These are phyloP conservation scores for Nymphaea colorata DNA, from an alignment of 164 flowering plant species.

Conservation along the genomic window DNA sequence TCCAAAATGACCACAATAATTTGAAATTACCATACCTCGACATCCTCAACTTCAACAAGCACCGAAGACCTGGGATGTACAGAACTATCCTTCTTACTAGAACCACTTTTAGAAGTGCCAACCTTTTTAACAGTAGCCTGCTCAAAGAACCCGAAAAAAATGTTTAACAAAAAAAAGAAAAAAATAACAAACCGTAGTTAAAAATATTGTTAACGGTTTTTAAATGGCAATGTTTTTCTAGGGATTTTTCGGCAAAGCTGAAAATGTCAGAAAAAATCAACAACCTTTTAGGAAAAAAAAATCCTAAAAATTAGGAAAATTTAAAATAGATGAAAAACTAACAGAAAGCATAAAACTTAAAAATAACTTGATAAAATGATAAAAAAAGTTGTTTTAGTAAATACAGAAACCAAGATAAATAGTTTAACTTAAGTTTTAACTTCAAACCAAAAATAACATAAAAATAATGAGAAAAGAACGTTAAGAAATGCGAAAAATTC, in stretches of 20 bases:
- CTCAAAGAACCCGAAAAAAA: constrained; percentile 23
- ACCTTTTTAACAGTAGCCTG: constrained; percentile 41
- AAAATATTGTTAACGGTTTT: too few relatives aligned
- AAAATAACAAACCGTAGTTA: too few relatives aligned
- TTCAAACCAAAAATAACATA: too few relatives aligned
- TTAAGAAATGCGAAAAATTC: too few relatives aligned
- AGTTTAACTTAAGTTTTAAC: too few relatives aligned
- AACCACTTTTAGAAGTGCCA: constrained; percentile 37
- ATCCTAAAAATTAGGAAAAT: not conserved
- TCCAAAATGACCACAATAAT: not conserved
- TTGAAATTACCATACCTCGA: constrained; percentile 46
- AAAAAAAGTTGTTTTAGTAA: too few relatives aligned
- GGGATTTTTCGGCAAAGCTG: not conserved
- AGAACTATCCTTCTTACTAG: constrained; percentile 57
- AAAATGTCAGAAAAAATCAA: too few relatives aligned
- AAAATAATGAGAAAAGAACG: too few relatives aligned
- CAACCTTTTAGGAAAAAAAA: not conserved
- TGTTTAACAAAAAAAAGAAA: not conserved
- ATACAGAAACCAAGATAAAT: too few relatives aligned
- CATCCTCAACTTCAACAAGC: constrained; percentile 61
- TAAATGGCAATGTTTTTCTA: not conserved
- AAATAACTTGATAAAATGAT: too few relatives aligned
- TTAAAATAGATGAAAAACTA: too few relatives aligned
- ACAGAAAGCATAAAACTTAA: too few relatives aligned
- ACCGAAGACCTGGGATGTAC: constrained; percentile 37